phyloP scores from a whole-genome alignment of 1,284 basidiomycete species.

The Coniophora puteana region DNA sequence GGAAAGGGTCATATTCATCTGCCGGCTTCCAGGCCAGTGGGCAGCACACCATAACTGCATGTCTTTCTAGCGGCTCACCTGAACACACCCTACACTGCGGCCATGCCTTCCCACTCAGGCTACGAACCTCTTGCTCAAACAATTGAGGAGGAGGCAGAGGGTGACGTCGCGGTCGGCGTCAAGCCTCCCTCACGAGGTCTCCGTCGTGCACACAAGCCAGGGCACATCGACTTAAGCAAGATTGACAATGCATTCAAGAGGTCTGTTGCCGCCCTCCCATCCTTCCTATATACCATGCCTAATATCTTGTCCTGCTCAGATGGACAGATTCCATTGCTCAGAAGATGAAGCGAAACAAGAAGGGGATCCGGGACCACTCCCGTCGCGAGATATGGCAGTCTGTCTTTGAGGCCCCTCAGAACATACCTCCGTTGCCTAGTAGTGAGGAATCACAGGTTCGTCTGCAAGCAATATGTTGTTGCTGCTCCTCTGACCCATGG shows the following conservation, averaged over 20 bases:
- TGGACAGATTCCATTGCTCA: constrained; percentile 85
- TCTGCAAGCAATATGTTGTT: constrained; percentile 16
- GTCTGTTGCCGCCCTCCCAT: constrained; percentile 28
- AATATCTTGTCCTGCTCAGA: constrained; percentile 31
- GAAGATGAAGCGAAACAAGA: constrained; percentile 79
- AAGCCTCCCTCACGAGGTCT: constrained; percentile 30
- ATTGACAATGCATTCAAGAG: constrained; percentile 80
- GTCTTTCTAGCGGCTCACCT: too few relatives aligned
- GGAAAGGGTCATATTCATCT: too few relatives aligned
- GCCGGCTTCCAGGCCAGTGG: too few relatives aligned
- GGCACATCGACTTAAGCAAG: constrained; percentile 71
- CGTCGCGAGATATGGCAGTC: constrained; percentile 74
- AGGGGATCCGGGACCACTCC: constrained; percentile 62
- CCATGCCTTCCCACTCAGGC: constrained; percentile 50
- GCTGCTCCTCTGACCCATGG: constrained; percentile 6
- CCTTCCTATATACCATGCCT: constrained; percentile 5
- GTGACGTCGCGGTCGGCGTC: constrained; percentile 40
- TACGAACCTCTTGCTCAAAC: constrained; percentile 67
- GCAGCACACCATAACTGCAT: too few relatives aligned
- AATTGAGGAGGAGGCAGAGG: constrained; percentile 56
- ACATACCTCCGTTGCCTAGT: constrained; percentile 17
- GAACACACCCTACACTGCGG: too few relatives aligned
- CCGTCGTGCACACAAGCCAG: constrained; percentile 48
- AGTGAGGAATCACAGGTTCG: constrained; percentile 16
- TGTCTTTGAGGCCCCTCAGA: constrained; percentile 64